These are phyloP conservation scores for Podospora australis DNA, from an alignment of 495 filamentous ascomycete genomes.

Conservation along the genomic window DNA sequence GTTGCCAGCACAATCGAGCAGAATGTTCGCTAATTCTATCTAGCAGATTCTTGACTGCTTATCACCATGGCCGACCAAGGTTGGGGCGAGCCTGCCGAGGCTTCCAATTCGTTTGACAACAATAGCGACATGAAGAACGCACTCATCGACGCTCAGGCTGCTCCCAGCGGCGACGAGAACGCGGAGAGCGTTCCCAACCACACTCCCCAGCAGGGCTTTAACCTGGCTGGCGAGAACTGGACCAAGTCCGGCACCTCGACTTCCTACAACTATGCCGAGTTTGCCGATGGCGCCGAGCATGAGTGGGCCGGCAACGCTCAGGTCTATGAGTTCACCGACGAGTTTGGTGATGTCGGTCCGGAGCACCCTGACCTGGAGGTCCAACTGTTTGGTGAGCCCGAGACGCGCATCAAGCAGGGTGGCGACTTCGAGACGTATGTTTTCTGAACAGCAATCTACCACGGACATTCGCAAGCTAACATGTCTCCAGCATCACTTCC, in stretches of 20 bases:
- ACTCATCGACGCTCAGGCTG: constrained; percentile 1
- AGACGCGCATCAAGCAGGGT: constrained; percentile 29
- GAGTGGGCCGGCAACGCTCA: constrained; percentile 43
- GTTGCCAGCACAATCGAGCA: neutral
- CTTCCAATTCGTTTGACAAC: constrained; percentile 11
- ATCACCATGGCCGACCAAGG: constrained; percentile 25
- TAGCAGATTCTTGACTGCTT: neutral
- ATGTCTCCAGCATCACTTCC: constrained; percentile 40
- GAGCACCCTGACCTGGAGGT: constrained; percentile 58
- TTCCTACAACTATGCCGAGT: constrained; percentile 49
- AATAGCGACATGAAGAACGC: constrained; percentile 19
- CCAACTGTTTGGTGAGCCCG: constrained; percentile 57
- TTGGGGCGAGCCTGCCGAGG: neutral
- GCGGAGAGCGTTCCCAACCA: neutral
- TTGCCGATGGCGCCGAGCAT: constrained; percentile 25
- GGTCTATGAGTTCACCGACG: constrained; percentile 80
- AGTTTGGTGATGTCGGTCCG: constrained; percentile 81
- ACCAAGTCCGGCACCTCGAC: constrained; percentile 34
- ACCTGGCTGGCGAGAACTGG: constrained; percentile 45
- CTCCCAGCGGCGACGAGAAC: neutral
- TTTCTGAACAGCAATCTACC: neutral
- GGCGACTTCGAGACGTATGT: constrained; percentile 46
- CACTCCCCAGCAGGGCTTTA: neutral
- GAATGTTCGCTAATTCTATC: neutral
- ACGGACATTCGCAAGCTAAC: constrained; percentile 12